Evolutionary conservation across 768 basidiomycete species (phyloP).

Genomic region (Amanita inopinata): DNA sequence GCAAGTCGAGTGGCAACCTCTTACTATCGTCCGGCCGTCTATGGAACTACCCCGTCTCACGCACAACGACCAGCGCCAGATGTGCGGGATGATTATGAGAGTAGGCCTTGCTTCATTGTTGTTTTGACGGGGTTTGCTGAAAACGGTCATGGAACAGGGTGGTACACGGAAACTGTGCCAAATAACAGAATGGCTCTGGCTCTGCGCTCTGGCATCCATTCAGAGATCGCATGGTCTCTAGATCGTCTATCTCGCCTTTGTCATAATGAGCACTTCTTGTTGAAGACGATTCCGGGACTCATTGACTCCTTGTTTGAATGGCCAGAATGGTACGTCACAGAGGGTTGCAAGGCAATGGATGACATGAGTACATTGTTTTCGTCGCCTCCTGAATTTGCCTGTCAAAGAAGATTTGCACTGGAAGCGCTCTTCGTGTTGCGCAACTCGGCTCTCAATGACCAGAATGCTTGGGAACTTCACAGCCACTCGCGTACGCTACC

Average conservation of each 20-base stretch:
- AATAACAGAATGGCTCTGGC: constrained; percentile 90
- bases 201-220: constrained; percentile 69
- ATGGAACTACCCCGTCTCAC: constrained; percentile 16
- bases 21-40: constrained; percentile 21
- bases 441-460: constrained; percentile 68
- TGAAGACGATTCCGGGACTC: constrained; percentile 66
- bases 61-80: constrained; percentile 26
- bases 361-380: constrained; percentile 46
- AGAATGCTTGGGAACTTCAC: constrained; percentile 53
- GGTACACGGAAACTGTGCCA: constrained; percentile 74
- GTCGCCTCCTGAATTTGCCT: constrained; percentile 35
- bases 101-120: constrained; percentile 28
- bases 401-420: constrained; percentile 64
- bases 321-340: constrained; percentile 74
- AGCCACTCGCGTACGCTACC: constrained; percentile 52
- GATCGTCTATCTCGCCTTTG: constrained; percentile 78
- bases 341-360: constrained; percentile 41
- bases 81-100: constrained; percentile 69
- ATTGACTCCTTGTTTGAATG: constrained; percentile 80
- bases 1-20: constrained; percentile 14
- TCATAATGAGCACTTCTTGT: constrained; percentile 66
- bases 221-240: constrained; percentile 85
- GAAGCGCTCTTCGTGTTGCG: constrained; percentile 81
- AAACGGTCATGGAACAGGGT: constrained; percentile 36
- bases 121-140: constrained; percentile 4